Base-by-base conservation (phyloP, 140 eudicot genomes). In the Bidens hawaiensis region DNA sequence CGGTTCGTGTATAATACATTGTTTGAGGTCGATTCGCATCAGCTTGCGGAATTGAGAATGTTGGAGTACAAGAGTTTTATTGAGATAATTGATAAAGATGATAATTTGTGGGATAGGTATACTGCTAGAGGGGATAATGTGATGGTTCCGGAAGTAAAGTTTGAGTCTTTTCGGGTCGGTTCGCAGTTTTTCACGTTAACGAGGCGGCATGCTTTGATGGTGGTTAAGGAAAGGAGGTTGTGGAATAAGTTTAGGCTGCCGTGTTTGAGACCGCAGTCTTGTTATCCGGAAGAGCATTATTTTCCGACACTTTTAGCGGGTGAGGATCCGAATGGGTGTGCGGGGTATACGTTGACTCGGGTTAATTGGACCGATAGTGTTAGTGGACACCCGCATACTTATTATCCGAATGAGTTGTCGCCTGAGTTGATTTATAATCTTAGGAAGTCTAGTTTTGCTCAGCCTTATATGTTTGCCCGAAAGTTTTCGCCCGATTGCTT, bases 221-320 rank as follows among this genome's bases (percentile, higher is more conserved):
- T 87, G 64, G 56, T 87, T 22, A 62, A 78, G 14, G 98, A 91
- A 40, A 38, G 90, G 74, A 54, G 62, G 60, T 67, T 87, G 14
- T 91, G 98, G 98, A 84, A 86, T 80, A 91, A 91, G 16, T 91
- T 91, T 41, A 73, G 70, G 73, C 9, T 78, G 64, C 86, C 91
- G 0, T 91, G 98, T 64, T 5, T 77, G 13, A 84, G 74, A 17
- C 65, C 75, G 2, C 74, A 80, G 15, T 76, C 91, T 21, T 91
- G 98, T 77, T 91, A 87, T 67, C 98, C 98, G 0, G 98, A 91
- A 53, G 98, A 91, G 62, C 98, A 91, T 76, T 91, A 91, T 50
- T 91, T 91, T 67, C 89, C 98, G 0, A 91, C 98, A 0, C 63
- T 84, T 13, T 74, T 91, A 71, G 78, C 88, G 0, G 84, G 76